phyloP scores from a whole-genome alignment of 352 stramenopile species.

The Phytophthora pistaciae region DNA sequence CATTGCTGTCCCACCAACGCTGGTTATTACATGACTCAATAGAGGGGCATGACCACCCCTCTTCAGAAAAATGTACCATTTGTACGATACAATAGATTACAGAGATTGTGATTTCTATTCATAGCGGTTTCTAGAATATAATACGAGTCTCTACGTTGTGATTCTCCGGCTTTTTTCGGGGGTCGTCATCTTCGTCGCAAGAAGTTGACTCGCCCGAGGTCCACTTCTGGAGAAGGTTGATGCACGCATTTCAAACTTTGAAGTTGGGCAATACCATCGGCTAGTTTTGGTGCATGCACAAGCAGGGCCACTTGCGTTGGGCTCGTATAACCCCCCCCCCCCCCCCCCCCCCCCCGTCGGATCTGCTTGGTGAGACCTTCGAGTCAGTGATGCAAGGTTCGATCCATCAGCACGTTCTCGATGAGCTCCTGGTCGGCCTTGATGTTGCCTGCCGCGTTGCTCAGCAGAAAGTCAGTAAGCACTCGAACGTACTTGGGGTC shows the following conservation, averaged over 20 bases:
- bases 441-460: conserved; percentile 46
- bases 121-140: neutral
- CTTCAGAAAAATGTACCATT: neutral
- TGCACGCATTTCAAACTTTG: too few species aligned
- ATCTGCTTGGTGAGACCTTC: neutral
- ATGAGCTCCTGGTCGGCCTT: conserved; percentile 50
- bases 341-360: too few species aligned
- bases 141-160: neutral
- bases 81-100: neutral
- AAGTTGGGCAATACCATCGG: too few species aligned
- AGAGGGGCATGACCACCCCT: neutral
- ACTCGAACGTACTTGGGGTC: conserved; percentile 40
- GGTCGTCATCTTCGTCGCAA: neutral
- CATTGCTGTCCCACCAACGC: neutral
- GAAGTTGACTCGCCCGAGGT: neutral
- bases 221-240: neutral
- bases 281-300: neutral
- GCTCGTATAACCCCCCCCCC: neutral
- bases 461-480: conserved; percentile 58
- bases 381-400: conserved; percentile 14
- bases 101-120: neutral
- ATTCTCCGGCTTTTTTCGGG: neutral
- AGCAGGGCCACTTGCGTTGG: neutral
- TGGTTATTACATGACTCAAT: neutral
- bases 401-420: conserved; percentile 50